phyloP scores from a whole-genome alignment of 352 stramenopile genomes.

The Pythium brachiatum region DNA sequence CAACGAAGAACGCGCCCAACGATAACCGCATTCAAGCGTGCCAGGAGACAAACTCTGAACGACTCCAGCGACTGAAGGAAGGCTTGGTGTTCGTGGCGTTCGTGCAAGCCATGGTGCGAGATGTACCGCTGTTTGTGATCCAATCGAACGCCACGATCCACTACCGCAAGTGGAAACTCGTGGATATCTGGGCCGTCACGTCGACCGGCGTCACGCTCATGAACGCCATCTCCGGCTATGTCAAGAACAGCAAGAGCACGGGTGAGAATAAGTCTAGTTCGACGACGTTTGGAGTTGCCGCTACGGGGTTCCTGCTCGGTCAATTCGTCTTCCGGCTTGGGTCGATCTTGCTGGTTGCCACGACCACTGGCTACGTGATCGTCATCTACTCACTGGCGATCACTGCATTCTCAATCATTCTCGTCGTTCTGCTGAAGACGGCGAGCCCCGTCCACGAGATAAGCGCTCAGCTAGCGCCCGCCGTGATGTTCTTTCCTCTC shows the following conservation, averaged over 20 bases:
- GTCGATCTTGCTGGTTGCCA: constrained; percentile 63
- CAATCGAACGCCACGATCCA: constrained; percentile 77
- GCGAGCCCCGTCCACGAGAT: constrained; percentile 35
- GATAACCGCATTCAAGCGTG: neutral
- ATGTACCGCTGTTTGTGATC: constrained; percentile 70
- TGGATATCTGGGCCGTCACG: constrained; percentile 58
- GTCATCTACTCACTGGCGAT: constrained; percentile 37
- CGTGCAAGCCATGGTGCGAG: constrained; percentile 63
- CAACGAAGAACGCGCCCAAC: neutral
- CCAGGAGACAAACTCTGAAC: constrained; percentile 8
- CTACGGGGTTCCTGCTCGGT: constrained; percentile 46
- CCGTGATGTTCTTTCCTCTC: constrained; percentile 63
- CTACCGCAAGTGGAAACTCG: constrained; percentile 73
- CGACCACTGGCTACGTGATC: constrained; percentile 48
- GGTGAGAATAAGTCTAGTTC: neutral
- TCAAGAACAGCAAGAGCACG: constrained; percentile 17
- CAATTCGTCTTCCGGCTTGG: constrained; percentile 62
- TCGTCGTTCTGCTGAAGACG: constrained; percentile 33
- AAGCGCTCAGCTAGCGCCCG: constrained; percentile 38
- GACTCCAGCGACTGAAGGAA: constrained; percentile 22
- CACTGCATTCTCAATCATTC: constrained; percentile 34
- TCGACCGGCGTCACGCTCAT: constrained; percentile 53
- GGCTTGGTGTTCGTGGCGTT: constrained; percentile 55
- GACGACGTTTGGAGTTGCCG: constrained; percentile 28
- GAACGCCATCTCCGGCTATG: constrained; percentile 38